Evolutionary conservation across 192 early-diverging fungal species (phyloP), one percentile per base, ranked within the genome.

Genomic region (Globomyces pollinis-pini): DNA sequence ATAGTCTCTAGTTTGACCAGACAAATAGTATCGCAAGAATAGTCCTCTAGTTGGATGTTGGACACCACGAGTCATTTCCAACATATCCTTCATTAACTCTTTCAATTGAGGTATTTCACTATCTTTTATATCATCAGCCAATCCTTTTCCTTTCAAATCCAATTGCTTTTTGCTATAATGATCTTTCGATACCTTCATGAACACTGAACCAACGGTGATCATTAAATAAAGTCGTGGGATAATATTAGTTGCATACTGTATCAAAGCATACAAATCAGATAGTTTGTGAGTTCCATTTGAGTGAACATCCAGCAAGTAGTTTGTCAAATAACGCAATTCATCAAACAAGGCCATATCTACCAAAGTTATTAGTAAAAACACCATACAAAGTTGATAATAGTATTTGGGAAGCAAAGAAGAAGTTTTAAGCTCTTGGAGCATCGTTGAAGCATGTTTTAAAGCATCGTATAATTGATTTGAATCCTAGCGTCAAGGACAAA

Each of bases 291-390:
- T 86, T 34, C 64, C 86, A 35, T 81, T 70, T 33, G 84, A 75
- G 70, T 99, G 97, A 6, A 90, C 90, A 16, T 94, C 89, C 62
- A 89, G 91, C 29, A 99, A 81, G 56, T 91, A 94, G 6, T 81
- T 85, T 29, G 88, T 86, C 50, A 99, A 84, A 64, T 96, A 89
- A 49, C 93, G 86, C 66, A 99, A 79, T 38, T 93, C 90, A 73
- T 99, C 95, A 73, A 99, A 99, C 23, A 94, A 88, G 51, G 93
- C 89, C 90, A 99, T 91, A 69, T 98, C 90, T 90, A 58, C n/a
- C n/a, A n/a, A n/a, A n/a, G n/a, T n/a, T n/a, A n/a, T 26, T 30
- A 30, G 52, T 16, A 38, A 55, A n/a, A 12, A 13, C 36, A 45
- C 32, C 29, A 65, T 81, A 87, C 90, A 99, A n/a, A 99, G 85